phyloP scores from a whole-genome alignment of 2,329 filamentous ascomycete species.

The Sclerotinia spermophila region DNA sequence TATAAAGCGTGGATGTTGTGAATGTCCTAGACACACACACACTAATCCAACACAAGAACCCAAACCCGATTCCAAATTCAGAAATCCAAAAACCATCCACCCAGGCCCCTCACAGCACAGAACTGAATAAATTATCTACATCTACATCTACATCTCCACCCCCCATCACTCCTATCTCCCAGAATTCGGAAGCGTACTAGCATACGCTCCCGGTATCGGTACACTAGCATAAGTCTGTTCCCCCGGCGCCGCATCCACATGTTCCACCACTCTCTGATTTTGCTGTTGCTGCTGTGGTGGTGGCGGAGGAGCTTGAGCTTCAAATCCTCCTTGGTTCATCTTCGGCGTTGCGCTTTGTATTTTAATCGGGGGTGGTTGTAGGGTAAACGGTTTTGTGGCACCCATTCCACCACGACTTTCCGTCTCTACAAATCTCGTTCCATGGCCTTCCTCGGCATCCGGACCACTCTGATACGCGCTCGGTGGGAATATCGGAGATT shows the following conservation, averaged over 20 bases:
- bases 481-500: constrained; percentile 56
- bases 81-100: background rate
- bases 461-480: constrained; percentile 50
- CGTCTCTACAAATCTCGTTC: constrained; percentile 55
- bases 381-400: constrained; percentile 66
- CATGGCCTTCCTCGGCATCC: constrained; percentile 49
- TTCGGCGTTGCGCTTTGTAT: constrained; percentile 71
- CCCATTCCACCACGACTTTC: constrained; percentile 45
- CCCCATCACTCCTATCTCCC: constrained; percentile 10
- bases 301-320: constrained; percentile 39
- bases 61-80: background rate
- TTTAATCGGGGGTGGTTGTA: constrained; percentile 79
- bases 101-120: background rate
- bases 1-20: background rate
- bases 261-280: constrained; percentile 49
- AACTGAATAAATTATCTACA: constrained; percentile 5
- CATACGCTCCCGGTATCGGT: constrained; percentile 83
- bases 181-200: constrained; percentile 47
- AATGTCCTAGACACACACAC: background rate
- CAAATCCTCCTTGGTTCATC: constrained; percentile 60
- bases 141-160: background rate
- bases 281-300: background rate
- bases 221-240: constrained; percentile 83
- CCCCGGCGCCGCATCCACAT: constrained; percentile 67
- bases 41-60: background rate